These are phyloP conservation scores for Coprinellus micaceus DNA, from an alignment of 768 basidiomycete genomes.

Conservation along the genomic window DNA sequence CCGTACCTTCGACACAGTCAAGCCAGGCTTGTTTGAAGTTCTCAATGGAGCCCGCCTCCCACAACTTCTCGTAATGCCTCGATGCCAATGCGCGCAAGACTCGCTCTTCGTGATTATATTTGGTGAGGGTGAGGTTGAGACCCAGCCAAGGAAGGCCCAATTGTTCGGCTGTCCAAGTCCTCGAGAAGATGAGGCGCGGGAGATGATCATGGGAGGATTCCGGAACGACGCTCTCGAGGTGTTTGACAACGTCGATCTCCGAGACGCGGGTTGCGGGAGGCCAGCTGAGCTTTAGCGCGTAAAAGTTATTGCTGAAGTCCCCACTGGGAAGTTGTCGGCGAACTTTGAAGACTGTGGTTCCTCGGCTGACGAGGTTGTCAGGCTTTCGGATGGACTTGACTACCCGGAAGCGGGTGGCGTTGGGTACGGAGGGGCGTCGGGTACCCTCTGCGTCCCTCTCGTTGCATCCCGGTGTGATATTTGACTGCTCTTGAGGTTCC, in stretches of 20 bases:
- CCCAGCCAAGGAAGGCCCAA: background rate
- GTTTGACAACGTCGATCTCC: background rate
- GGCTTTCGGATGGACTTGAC: background rate
- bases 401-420: background rate
- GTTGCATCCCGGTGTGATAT: no score
- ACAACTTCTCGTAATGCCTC: constrained; percentile 18
- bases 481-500: no score
- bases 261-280: background rate
- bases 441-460: no score
- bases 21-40: constrained; percentile 22
- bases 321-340: no score
- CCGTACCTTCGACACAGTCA: constrained; percentile 30
- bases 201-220: constrained; percentile 4
- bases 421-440: background rate
- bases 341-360: background rate
- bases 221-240: constrained; percentile 3
- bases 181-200: background rate
- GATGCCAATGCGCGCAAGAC: constrained; percentile 16
- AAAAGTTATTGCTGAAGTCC: background rate
- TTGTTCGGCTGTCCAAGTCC: background rate
- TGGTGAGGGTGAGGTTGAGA: background rate
- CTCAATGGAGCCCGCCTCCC: constrained; percentile 17
- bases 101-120: constrained; percentile 2
- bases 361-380: background rate
- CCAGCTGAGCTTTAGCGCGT: constrained; percentile 2